phyloP scores from a whole-genome alignment of 371 early-diverging fungal species.

The Cladochytrium tenue region DNA sequence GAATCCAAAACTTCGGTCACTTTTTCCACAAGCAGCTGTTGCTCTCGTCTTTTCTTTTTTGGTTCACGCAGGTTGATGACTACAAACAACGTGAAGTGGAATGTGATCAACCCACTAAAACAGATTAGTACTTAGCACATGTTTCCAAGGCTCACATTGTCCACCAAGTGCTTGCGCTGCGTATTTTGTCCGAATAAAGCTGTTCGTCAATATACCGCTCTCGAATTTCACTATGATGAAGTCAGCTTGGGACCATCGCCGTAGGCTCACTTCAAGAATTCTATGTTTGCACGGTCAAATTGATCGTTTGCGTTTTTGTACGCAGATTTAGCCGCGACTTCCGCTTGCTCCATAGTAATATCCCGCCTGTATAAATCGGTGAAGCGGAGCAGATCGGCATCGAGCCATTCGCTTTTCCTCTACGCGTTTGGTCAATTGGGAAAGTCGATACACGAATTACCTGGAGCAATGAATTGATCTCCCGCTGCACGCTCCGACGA shows the following conservation, averaged over 20 bases:
- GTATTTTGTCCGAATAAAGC: constrained; percentile 96
- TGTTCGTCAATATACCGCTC: constrained; percentile 75
- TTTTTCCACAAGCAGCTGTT: constrained; percentile 16
- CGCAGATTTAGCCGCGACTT: constrained; percentile 58
- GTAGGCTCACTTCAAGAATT: constrained; percentile 31
- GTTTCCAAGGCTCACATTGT: constrained; percentile 30
- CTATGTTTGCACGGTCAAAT: constrained; percentile 38
- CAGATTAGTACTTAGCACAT: neutral
- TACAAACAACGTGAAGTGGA: constrained; percentile 40
- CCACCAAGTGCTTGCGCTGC: constrained; percentile 74
- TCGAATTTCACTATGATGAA: constrained; percentile 35
- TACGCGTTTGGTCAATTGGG: neutral
- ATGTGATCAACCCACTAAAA: constrained; percentile 35
- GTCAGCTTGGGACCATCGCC: neutral
- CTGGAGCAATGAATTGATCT: constrained; percentile 83
- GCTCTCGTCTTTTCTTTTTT: constrained; percentile 23
- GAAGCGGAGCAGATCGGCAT: constrained; percentile 81
- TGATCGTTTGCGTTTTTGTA: constrained; percentile 50
- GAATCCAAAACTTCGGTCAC: constrained; percentile 1
- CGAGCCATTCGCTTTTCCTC: constrained; percentile 30
- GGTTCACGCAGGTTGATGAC: constrained; percentile 40
- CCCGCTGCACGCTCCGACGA: constrained; percentile 76
- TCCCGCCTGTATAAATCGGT: constrained; percentile 84
- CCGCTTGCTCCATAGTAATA: constrained; percentile 70
- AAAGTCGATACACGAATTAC: constrained; percentile 9